Evolutionary conservation across 2,329 filamentous ascomycete genomes (phyloP).

Genomic region (Aspergillus sergii): DNA sequence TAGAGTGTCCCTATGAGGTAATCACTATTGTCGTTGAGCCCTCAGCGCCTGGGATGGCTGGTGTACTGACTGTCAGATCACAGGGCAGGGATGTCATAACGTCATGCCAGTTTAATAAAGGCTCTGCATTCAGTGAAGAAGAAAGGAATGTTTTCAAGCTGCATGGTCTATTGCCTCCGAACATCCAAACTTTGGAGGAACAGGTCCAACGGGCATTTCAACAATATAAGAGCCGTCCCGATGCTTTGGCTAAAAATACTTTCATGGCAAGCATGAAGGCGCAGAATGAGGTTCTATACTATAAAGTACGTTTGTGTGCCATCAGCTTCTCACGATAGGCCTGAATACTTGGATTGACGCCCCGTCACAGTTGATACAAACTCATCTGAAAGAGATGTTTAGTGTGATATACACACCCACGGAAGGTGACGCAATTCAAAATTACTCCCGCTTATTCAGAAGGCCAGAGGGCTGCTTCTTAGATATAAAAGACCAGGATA

Average conservation of each 20-base stretch:
- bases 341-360: neutral
- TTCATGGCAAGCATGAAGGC: constrained; percentile 84
- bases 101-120: constrained; percentile 77
- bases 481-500: constrained; percentile 69
- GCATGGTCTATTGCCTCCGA: constrained; percentile 70
- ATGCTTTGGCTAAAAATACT: constrained; percentile 79
- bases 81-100: constrained; percentile 61
- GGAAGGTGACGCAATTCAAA: constrained; percentile 83
- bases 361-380: constrained; percentile 63
- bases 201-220: constrained; percentile 77
- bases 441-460: constrained; percentile 78
- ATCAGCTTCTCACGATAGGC: neutral
- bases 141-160: constrained; percentile 73
- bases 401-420: constrained; percentile 89
- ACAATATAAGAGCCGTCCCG: constrained; percentile 67
- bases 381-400: constrained; percentile 85
- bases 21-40: neutral
- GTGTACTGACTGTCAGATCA: neutral
- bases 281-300: constrained; percentile 84
- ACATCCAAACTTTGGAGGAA: constrained; percentile 73
- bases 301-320: constrained; percentile 55
- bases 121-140: constrained; percentile 71
- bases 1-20: constrained; percentile 35
- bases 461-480: constrained; percentile 80
- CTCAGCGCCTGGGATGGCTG: neutral